A percentile compares a stretch with the other conserved stretches of the same genome.
Evolutionary conservation across 345 rosid species (phyloP).

Genomic region (Dipteronia dyeriana): DNA sequence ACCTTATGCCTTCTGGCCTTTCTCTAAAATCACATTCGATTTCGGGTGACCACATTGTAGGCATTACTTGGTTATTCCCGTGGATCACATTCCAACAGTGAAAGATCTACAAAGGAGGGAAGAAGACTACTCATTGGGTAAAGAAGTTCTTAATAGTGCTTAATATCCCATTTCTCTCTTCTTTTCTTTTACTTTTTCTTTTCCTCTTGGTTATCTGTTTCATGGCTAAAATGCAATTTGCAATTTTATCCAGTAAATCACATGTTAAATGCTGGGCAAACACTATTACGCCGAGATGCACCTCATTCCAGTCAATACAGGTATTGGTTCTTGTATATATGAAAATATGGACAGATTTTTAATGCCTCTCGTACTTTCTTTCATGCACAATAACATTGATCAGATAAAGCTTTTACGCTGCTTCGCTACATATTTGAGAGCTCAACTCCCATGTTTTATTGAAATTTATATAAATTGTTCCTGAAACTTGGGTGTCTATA

Average conservation of each 20-base stretch:
- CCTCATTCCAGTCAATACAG: constrained; percentile 58
- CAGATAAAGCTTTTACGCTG: neutral
- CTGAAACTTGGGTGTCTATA: neutral
- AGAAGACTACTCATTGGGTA: constrained; percentile 78
- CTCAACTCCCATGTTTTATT: neutral
- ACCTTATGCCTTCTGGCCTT: neutral
- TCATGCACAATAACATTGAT: neutral
- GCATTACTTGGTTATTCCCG: constrained; percentile 88
- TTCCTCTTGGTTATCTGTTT: neutral
- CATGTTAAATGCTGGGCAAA: constrained; percentile 80
- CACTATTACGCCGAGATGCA: constrained; percentile 54
- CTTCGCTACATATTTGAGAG: neutral
- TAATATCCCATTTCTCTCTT: neutral
- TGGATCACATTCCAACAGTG: constrained; percentile 73
- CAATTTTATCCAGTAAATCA: constrained; percentile 53
- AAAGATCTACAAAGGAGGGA: constrained; percentile 58
- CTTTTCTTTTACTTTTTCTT: neutral
- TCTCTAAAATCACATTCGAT: neutral
- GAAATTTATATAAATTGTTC: neutral
- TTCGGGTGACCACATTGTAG: constrained; percentile 30
- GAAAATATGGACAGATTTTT: neutral
- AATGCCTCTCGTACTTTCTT: neutral
- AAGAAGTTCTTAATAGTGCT: constrained; percentile 1
- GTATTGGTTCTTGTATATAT: constrained; percentile 34
- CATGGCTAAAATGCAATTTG: constrained; percentile 5